phyloP scores from a whole-genome alignment of 257 asterid genomes.

The Solanum dulcamara region DNA sequence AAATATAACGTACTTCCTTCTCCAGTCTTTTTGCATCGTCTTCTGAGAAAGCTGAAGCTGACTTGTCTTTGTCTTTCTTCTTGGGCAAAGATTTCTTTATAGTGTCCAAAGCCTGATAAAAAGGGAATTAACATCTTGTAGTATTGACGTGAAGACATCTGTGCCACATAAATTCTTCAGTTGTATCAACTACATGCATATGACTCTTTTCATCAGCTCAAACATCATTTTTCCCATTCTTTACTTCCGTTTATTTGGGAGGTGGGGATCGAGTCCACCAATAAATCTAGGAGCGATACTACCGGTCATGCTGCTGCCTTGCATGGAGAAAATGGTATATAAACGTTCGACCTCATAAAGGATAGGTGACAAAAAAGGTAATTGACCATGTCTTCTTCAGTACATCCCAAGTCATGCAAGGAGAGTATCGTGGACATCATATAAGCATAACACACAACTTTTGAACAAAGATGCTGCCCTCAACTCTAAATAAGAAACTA shows the following conservation, averaged over 20 bases:
- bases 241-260: neutral
- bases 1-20: slow-evolving; percentile 56
- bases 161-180: neutral
- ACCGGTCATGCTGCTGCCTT: neutral
- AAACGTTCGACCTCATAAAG: neutral
- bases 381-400: neutral
- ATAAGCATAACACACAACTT: neutral
- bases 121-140: neutral
- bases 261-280: neutral
- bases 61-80: slow-evolving; percentile 67
- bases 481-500: neutral
- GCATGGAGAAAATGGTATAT: neutral
- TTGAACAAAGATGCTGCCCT: neutral
- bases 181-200: neutral
- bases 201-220: neutral
- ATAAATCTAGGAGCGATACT: neutral
- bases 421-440: neutral
- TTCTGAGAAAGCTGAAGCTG: slow-evolving; percentile 48
- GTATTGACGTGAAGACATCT: neutral
- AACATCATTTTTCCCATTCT: neutral
- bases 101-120: slow-evolving; percentile 60
- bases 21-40: slow-evolving; percentile 85
- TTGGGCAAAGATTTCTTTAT: slow-evolving; percentile 69
- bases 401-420: neutral
- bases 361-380: neutral